These are phyloP conservation scores for Aspergillus thermomutatus DNA, from an alignment of 2,329 filamentous ascomycete genomes.

Conservation along the genomic window DNA sequence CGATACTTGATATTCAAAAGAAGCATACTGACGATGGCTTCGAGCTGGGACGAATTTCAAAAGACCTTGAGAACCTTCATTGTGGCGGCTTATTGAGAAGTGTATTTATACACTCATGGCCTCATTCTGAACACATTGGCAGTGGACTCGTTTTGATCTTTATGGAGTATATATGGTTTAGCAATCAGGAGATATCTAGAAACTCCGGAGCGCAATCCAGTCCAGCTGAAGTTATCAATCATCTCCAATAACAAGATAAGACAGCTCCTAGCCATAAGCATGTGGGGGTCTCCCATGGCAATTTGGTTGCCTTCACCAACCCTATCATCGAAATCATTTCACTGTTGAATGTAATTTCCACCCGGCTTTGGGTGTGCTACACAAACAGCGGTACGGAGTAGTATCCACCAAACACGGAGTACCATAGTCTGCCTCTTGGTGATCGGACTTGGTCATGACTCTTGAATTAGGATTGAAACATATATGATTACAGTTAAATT, in stretches of 20 bases:
- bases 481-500: not conserved
- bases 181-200: not conserved
- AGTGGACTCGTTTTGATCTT: not conserved
- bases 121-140: no score
- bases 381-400: not conserved
- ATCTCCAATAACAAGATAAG: not conserved
- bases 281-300: not conserved
- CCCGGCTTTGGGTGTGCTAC: no score
- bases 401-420: not conserved
- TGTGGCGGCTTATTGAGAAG: no score
- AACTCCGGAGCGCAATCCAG: not conserved
- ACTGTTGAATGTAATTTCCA: not conserved
- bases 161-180: not conserved
- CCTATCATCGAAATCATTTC: not conserved
- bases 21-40: no score
- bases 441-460: not conserved
- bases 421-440: no score
- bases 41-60: no score
- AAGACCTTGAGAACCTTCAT: no score
- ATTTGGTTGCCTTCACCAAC: not conserved
- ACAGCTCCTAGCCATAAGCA: not conserved
- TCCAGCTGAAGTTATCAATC: not conserved
- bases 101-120: no score
- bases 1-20: no score
- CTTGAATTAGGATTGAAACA: not conserved